Percentiles rank a stretch among this genome's conserved stretches.
Evolutionary conservation across 805 yeast species (phyloP).

Genomic region (Pichia thaimueangensis): DNA sequence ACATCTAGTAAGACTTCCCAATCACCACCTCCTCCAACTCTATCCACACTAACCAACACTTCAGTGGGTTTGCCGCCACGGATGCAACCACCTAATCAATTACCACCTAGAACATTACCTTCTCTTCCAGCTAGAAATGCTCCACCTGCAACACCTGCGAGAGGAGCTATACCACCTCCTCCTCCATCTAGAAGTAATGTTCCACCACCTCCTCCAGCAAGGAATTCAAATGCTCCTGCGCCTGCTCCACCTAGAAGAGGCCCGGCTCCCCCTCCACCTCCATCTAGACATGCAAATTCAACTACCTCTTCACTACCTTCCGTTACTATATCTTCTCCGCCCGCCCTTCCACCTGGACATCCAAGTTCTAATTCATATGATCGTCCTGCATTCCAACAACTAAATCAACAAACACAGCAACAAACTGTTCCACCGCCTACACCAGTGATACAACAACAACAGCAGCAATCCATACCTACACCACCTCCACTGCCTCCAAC

Average conservation of each 20-base stretch:
- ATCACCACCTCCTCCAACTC: neutral
- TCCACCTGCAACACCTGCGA: constrained; percentile 23
- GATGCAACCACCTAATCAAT: constrained; percentile 24
- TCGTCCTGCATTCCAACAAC: constrained; percentile 1
- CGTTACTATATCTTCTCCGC: too few species aligned
- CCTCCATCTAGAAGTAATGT: constrained; percentile 30
- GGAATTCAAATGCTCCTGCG: constrained; percentile 23
- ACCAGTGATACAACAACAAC: neutral
- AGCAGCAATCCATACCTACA: constrained; percentile 2
- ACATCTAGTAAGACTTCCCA: too few species aligned
- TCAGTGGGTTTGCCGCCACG: constrained; percentile 23
- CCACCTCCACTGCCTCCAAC: constrained; percentile 11
- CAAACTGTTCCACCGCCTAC: constrained; percentile 16
- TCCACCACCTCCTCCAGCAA: constrained; percentile 43
- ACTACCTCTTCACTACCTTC: constrained; percentile 11
- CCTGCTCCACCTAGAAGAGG: constrained; percentile 33
- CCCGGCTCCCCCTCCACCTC: constrained; percentile 39
- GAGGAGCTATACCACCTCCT: constrained; percentile 21
- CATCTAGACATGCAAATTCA: constrained; percentile 25
- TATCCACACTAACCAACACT: constrained; percentile 8
- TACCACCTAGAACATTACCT: constrained; percentile 11
- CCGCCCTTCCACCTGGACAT: constrained; percentile 9
- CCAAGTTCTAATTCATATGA: constrained; percentile 2
- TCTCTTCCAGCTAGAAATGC: constrained; percentile 12
- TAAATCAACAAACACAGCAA: neutral